Conservation (phyloP, 331 rosid genomes). For the Stylosanthes scabra region DNA sequence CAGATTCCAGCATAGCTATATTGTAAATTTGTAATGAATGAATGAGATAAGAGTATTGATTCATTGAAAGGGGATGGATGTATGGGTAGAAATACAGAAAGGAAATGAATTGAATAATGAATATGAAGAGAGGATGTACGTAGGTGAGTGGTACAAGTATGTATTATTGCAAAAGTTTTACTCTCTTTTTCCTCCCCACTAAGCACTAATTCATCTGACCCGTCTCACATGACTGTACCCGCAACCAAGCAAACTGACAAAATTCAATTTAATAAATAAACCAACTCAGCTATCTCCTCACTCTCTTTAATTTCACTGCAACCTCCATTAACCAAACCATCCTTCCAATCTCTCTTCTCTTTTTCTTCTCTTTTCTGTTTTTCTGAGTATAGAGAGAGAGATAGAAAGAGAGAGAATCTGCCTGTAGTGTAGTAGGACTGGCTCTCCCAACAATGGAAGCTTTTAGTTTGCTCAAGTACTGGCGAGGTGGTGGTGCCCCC, state of each 20-base stretch:
- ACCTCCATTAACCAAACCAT: too few species aligned
- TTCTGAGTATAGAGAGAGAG: too few species aligned
- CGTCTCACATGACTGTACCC: background rate
- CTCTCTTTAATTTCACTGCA: background rate
- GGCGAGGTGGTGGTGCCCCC: constrained; percentile 60
- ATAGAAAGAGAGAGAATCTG: background rate
- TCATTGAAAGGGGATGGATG: background rate
- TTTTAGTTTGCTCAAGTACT: constrained; percentile 92
- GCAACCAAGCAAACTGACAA: constrained; percentile 37
- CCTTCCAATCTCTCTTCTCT: background rate
- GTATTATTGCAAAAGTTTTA: background rate
- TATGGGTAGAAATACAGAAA: background rate
- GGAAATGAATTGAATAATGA: background rate
- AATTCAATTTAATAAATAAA: constrained; percentile 1
- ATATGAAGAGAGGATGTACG: background rate
- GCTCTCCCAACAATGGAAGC: constrained; percentile 99
- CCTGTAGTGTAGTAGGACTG: constrained; percentile 55
- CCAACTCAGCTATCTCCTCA: background rate
- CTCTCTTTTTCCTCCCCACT: background rate
- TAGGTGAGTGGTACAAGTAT: background rate
- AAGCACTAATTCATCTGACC: background rate
- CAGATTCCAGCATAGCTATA: too few species aligned
- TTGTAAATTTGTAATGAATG: too few species aligned
- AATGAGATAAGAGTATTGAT: too few species aligned
- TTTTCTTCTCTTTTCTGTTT: background rate